Evolutionary conservation across 2,329 filamentous ascomycete species (phyloP).

Genomic region (Exserohilum turcica): DNA sequence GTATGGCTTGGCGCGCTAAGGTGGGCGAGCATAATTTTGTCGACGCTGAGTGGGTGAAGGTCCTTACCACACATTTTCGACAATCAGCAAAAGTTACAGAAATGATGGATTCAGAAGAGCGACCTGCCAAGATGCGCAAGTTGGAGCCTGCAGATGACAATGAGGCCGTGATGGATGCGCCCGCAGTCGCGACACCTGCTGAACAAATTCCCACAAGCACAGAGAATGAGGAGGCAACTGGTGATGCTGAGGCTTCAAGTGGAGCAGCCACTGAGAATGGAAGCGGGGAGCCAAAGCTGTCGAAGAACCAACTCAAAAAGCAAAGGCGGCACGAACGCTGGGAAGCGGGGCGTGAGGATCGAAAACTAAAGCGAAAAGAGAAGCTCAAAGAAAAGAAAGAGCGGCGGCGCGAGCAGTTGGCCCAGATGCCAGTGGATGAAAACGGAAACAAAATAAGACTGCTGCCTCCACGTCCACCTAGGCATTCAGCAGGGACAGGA

Average conservation of each 20-base stretch:
- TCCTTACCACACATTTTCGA: conserved; percentile 7
- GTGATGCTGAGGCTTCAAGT: background rate
- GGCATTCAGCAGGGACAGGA: conserved; percentile 40
- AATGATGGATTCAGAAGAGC: conserved; percentile 61
- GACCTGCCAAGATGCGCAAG: conserved; percentile 62
- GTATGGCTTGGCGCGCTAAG: conserved; percentile 35
- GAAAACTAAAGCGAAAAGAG: conserved; percentile 64
- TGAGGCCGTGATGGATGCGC: conserved; percentile 12
- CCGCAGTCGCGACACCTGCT: conserved; percentile 17
- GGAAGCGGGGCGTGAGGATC: conserved; percentile 69
- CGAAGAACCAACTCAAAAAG: conserved; percentile 87
- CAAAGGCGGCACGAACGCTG: conserved; percentile 72
- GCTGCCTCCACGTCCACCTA: conserved; percentile 24
- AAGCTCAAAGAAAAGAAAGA: conserved; percentile 60
- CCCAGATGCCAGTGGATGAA: conserved; percentile 40
- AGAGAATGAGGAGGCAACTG: conserved; percentile 17
- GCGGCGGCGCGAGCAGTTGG: conserved; percentile 54
- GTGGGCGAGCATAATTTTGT: conserved; percentile 36
- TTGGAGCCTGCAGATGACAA: conserved; percentile 45
- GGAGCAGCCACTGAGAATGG: conserved; percentile 11
- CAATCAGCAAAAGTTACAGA: background rate
- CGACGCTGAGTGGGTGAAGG: conserved; percentile 27
- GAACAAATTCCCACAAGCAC: conserved; percentile 16
- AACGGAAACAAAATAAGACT: conserved; percentile 24
- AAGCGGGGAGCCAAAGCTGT: conserved; percentile 56